Percentiles rank a stretch among this genome's conserved stretches.
Evolutionary conservation across 805 yeast species (phyloP).

Genomic region (Naumovozyma baii): DNA sequence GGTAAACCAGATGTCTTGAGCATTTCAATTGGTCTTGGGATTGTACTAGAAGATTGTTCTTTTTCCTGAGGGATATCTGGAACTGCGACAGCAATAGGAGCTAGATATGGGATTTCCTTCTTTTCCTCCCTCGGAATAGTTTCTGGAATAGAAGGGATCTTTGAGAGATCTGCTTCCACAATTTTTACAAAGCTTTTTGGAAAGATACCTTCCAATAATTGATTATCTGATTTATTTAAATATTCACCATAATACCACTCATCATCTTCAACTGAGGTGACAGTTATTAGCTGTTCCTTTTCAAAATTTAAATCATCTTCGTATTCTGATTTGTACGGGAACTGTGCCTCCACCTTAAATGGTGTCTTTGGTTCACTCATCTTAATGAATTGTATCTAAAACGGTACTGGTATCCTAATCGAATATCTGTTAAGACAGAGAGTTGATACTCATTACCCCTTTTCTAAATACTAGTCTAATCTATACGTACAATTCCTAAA

Average conservation of each 20-base stretch:
- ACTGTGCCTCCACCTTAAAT: conserved; percentile 59
- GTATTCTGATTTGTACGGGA: conserved; percentile 57
- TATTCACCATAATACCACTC: conserved; percentile 83
- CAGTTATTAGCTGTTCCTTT: conserved; percentile 61
- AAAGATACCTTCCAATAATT: conserved; percentile 58
- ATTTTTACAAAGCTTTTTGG: conserved; percentile 72
- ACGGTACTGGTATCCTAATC: no score
- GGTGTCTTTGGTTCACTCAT: conserved; percentile 36
- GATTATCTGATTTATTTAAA: conserved; percentile 29
- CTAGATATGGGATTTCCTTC: neutral
- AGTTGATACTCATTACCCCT: neutral
- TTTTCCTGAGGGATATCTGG: neutral
- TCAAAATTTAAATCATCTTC: conserved; percentile 75
- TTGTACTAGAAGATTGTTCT: no score
- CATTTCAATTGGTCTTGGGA: neutral
- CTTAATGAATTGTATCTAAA: no score
- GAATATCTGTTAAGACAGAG: no score
- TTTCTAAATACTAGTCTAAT: no score
- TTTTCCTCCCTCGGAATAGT: neutral
- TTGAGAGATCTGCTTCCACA: neutral
- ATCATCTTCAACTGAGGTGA: conserved; percentile 73
- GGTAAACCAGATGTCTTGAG: neutral
- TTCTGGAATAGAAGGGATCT: neutral
- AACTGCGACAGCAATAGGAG: neutral
- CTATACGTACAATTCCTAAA: no score